phyloP scores from a whole-genome alignment of 768 basidiomycete genomes.

The Pleurotus sapidus region DNA sequence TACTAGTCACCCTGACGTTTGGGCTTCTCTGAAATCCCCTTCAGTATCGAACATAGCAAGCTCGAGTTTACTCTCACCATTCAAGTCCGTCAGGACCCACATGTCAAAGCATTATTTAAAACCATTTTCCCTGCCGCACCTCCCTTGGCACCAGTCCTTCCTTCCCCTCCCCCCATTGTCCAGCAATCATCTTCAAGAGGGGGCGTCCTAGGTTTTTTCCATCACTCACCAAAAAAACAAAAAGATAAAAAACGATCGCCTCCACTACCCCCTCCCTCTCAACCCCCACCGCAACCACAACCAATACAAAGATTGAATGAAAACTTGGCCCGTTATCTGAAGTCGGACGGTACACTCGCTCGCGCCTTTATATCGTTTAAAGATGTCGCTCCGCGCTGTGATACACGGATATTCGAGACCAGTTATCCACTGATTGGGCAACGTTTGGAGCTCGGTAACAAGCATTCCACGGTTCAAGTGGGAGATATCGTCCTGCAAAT shows the following conservation, averaged over 20 bases:
- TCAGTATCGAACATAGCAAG: conserved; percentile 88
- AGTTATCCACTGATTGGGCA: conserved; percentile 81
- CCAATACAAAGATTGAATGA: conserved; percentile 51
- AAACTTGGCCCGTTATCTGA: conserved; percentile 80
- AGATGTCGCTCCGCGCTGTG: conserved; percentile 79
- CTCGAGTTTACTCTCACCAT: conserved; percentile 91
- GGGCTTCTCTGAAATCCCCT: too few species aligned
- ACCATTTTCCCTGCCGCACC: conserved; percentile 50
- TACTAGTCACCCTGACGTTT: conserved; percentile 9
- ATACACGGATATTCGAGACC: conserved; percentile 82
- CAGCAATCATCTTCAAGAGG: conserved; percentile 50
- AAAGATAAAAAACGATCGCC: conserved; percentile 44
- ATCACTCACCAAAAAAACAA: conserved; percentile 68
- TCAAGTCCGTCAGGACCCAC: conserved; percentile 83
- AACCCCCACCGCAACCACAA: conserved; percentile 28
- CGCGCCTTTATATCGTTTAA: conserved; percentile 88
- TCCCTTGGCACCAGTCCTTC: conserved; percentile 28
- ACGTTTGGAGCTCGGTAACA: conserved; percentile 52
- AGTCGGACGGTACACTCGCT: conserved; percentile 84
- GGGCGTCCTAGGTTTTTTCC: conserved; percentile 75
- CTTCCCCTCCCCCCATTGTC: conserved; percentile 35
- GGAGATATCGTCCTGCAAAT: conserved; percentile 90
- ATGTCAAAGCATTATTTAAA: conserved; percentile 78
- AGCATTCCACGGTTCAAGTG: conserved; percentile 64
- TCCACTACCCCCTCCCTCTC: conserved; percentile 32